These are phyloP conservation scores for Citrus trifoliata DNA, from an alignment of 345 rosid genomes.

Conservation along the genomic window DNA sequence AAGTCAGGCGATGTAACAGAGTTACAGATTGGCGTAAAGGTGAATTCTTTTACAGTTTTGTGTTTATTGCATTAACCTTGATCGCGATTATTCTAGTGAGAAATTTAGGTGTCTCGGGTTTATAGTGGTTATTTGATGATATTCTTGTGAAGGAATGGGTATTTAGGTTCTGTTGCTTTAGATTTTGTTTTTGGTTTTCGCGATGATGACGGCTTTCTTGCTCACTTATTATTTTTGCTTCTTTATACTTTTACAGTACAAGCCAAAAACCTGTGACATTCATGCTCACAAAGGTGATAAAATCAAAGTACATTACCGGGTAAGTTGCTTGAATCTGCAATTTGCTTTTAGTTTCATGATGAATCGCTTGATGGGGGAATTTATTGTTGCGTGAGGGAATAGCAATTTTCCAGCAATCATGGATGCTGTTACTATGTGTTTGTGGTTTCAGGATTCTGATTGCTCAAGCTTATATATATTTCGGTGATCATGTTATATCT, in stretches of 20 bases:
- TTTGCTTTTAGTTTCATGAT: not conserved
- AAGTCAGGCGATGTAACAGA: constrained; percentile 73
- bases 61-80: not conserved
- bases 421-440: not conserved
- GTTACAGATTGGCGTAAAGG: constrained; percentile 96
- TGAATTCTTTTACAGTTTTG: constrained; percentile 9
- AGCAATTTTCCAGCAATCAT: not conserved
- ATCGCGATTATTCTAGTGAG: not conserved
- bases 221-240: not conserved
- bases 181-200: constrained; percentile 1
- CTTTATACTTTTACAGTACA: constrained; percentile 37
- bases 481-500: not conserved
- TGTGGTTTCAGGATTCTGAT: not conserved
- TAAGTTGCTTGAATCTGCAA: constrained; percentile 31
- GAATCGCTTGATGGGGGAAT: not conserved
- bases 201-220: not conserved
- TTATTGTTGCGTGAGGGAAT: not conserved
- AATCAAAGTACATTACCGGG: constrained; percentile 87
- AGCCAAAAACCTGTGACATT: constrained; percentile 69
- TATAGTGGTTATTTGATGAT: not conserved
- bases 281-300: constrained; percentile 95
- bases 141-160: not conserved
- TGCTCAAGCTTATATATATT: not conserved
- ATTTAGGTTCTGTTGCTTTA: not conserved
- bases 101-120: not conserved